phyloP scores from a whole-genome alignment of 176 grass and related monocot species.

The Coix lacrymajobi region DNA sequence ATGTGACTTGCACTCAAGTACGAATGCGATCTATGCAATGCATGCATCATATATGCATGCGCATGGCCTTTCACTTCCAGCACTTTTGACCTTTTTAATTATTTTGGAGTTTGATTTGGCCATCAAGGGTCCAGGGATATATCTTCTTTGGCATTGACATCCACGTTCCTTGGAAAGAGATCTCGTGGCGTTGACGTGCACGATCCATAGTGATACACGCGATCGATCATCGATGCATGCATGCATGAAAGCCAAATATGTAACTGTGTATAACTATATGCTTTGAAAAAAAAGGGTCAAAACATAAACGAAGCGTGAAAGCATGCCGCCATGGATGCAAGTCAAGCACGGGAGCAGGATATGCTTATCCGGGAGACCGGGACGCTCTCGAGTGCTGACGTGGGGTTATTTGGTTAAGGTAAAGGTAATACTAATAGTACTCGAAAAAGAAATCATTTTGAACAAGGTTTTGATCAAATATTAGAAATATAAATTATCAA shows the following conservation, averaged over 20 bases:
- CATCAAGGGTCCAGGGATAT: neutral
- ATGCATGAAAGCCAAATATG: neutral
- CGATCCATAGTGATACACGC: neutral
- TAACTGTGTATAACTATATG: neutral
- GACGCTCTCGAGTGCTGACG: neutral
- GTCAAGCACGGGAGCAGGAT: neutral
- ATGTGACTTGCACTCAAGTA: constrained; percentile 10
- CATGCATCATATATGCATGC: neutral
- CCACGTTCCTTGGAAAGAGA: neutral
- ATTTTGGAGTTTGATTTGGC: neutral
- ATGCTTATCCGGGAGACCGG: neutral
- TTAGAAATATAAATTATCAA: too few relatives aligned
- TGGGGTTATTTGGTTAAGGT: neutral
- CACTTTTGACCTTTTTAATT: neutral
- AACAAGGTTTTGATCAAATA: too few relatives aligned
- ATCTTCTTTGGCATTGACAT: constrained; percentile 2
- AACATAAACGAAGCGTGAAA: neutral
- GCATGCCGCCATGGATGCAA: neutral
- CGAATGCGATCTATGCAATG: neutral
- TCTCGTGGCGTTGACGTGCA: neutral
- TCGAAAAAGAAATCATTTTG: too few relatives aligned
- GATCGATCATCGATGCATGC: neutral
- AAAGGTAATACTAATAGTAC: neutral
- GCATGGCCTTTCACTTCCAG: neutral
- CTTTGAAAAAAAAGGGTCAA: neutral